These are phyloP conservation scores for Sanghuangporus sanghuang DNA, from an alignment of 1,284 basidiomycete species.

Conservation along the genomic window DNA sequence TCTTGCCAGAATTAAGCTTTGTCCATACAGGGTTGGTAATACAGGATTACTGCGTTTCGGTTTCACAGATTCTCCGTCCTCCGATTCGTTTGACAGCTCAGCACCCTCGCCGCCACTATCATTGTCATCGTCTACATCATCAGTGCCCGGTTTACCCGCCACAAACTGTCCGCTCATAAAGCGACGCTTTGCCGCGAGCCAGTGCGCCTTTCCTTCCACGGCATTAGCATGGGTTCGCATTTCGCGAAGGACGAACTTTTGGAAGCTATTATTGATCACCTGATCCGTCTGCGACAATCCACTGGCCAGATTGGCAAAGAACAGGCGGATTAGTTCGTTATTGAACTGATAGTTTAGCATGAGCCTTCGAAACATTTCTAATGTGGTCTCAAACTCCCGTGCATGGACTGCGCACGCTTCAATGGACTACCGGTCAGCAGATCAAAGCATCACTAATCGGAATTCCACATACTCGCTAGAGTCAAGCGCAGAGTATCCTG, in stretches of 20 bases:
- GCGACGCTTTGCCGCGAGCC: conserved; percentile 49
- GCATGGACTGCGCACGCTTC: conserved; percentile 68
- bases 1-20: conserved; percentile 78
- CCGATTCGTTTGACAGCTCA: conserved; percentile 21
- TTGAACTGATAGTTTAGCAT: conserved; percentile 71
- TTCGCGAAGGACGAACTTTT: conserved; percentile 81
- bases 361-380: conserved; percentile 72
- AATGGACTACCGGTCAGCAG: not conserved
- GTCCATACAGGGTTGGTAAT: conserved; percentile 79
- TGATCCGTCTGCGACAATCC: conserved; percentile 64
- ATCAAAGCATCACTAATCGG: not conserved
- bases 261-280: conserved; percentile 71
- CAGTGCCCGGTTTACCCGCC: conserved; percentile 21
- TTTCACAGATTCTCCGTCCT: conserved; percentile 28
- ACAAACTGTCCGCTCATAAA: conserved; percentile 32
- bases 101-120: conserved; percentile 29
- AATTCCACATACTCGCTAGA: conserved; percentile 53
- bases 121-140: conserved; percentile 22
- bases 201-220: conserved; percentile 51
- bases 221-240: conserved; percentile 61
- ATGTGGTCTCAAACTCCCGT: conserved; percentile 50
- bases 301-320: conserved; percentile 65
- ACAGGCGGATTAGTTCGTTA: conserved; percentile 75
- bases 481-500: conserved; percentile 72
- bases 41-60: conserved; percentile 76